phyloP scores from a whole-genome alignment of 768 basidiomycete genomes.

The Paxillus ammoniavirescens region DNA sequence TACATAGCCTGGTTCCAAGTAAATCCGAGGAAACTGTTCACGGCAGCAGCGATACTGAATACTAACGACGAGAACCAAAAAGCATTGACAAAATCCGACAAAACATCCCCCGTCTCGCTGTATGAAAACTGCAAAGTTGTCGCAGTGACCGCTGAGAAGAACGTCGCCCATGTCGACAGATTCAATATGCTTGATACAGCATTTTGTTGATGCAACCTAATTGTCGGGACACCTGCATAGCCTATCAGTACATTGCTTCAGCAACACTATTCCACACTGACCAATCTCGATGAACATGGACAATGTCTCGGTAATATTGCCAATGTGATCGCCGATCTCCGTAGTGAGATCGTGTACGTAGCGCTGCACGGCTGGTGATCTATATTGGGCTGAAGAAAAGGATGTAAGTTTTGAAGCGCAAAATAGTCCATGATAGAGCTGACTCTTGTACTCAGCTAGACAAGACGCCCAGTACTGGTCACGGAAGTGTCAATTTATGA shows the following conservation, averaged over 20 bases:
- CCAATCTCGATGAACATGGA: conserved; percentile 55
- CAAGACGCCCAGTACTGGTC: conserved; percentile 55
- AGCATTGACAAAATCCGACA: conserved; percentile 45
- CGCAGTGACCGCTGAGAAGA: conserved; percentile 55
- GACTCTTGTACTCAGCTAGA: conserved; percentile 46
- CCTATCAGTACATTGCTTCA: conserved; percentile 24
- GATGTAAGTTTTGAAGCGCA: conserved; percentile 4
- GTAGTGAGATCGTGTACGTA: conserved; percentile 50
- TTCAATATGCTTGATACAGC: conserved; percentile 48
- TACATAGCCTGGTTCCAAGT: conserved; percentile 60
- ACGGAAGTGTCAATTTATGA: conserved; percentile 7
- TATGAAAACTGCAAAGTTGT: conserved; percentile 50
- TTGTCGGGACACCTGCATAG: conserved; percentile 50
- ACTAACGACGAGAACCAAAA: no score
- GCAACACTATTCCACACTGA: conserved; percentile 25
- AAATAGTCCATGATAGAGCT: conserved; percentile 2
- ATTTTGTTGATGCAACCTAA: conserved; percentile 53
- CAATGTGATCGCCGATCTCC: conserved; percentile 54
- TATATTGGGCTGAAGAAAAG: conserved; percentile 43
- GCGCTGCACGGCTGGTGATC: conserved; percentile 50
- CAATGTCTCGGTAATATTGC: conserved; percentile 49
- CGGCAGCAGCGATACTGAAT: no score
- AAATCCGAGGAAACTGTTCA: no score
- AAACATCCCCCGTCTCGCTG: conserved; percentile 27
- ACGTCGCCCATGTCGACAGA: conserved; percentile 52